These are phyloP conservation scores for Talaromyces wortmannii DNA, from an alignment of 495 filamentous ascomycete genomes.

Conservation along the genomic window DNA sequence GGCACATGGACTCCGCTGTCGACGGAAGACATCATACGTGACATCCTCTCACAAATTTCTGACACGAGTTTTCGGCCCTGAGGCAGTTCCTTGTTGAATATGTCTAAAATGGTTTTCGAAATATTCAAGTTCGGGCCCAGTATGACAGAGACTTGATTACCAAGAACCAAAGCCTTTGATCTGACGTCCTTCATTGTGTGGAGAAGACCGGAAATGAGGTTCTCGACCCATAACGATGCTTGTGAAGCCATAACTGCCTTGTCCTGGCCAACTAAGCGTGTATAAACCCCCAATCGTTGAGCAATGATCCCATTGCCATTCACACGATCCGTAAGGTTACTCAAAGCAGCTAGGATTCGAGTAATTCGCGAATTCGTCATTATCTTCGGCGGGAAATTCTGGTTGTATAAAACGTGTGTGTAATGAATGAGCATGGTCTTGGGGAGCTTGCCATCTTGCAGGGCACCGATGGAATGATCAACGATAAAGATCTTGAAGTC, in stretches of 20 bases:
- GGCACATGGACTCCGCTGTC: constrained; percentile 65
- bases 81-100: constrained; percentile 52
- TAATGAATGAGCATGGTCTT: constrained; percentile 74
- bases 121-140: constrained; percentile 60
- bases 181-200: constrained; percentile 71
- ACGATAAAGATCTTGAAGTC: constrained; percentile 75
- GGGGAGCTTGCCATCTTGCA: constrained; percentile 55
- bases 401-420: constrained; percentile 67
- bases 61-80: constrained; percentile 55
- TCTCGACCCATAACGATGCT: constrained; percentile 59
- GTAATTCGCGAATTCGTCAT: constrained; percentile 64
- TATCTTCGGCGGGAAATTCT: constrained; percentile 66
- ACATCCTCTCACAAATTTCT: constrained; percentile 59
- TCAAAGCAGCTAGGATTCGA: constrained; percentile 59
- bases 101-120: constrained; percentile 54
- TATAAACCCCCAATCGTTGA: constrained; percentile 69
- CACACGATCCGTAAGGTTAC: constrained; percentile 63
- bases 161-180: constrained; percentile 63
- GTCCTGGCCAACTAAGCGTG: constrained; percentile 62
- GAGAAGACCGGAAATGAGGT: constrained; percentile 75
- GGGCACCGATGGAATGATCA: constrained; percentile 65
- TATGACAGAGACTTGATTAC: constrained; percentile 55
- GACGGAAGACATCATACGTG: constrained; percentile 58
- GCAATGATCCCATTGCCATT: constrained; percentile 71
- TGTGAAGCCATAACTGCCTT: constrained; percentile 57